A percentile compares a stretch with the other conserved stretches of the same genome.
Conservation (phyloP, 1,284 basidiomycete genomes). For the Sanguinoderma infundibulare region DNA sequence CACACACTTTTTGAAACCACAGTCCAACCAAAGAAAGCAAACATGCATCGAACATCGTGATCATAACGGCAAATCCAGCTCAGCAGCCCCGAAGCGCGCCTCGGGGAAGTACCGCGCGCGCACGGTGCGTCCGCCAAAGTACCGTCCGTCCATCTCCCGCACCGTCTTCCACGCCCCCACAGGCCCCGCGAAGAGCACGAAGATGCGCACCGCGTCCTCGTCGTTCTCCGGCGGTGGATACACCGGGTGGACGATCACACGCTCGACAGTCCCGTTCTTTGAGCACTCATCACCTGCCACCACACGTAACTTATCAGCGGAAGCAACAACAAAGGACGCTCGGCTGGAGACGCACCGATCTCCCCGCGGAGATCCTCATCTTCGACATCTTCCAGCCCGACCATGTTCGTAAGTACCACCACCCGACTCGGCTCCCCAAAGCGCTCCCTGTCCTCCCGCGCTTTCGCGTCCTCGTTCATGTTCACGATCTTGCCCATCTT, state of each 20-base stretch:
- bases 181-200: constrained; percentile 86
- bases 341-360: constrained; percentile 68
- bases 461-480: constrained; percentile 78
- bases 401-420: constrained; percentile 88
- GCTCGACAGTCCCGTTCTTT: constrained; percentile 89
- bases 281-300: constrained; percentile 81
- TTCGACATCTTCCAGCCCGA: constrained; percentile 77
- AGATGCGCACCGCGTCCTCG: constrained; percentile 80
- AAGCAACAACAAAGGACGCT: background rate
- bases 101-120: constrained; percentile 87
- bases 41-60: constrained; percentile 2
- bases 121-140: constrained; percentile 86
- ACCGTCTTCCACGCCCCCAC: constrained; percentile 95
- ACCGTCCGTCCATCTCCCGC: constrained; percentile 88
- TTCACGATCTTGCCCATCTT: constrained; percentile 89
- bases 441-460: constrained; percentile 72
- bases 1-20: background rate
- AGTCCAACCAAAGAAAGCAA: background rate
- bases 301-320: background rate
- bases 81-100: constrained; percentile 51
- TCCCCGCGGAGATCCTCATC: constrained; percentile 88
- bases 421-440: constrained; percentile 91
- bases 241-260: constrained; percentile 84
- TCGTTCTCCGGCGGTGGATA: constrained; percentile 62
- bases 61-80: constrained; percentile 48